Evolutionary conservation across 495 filamentous ascomycete species (phyloP).

Genomic region (Daldinia caldariorum): DNA sequence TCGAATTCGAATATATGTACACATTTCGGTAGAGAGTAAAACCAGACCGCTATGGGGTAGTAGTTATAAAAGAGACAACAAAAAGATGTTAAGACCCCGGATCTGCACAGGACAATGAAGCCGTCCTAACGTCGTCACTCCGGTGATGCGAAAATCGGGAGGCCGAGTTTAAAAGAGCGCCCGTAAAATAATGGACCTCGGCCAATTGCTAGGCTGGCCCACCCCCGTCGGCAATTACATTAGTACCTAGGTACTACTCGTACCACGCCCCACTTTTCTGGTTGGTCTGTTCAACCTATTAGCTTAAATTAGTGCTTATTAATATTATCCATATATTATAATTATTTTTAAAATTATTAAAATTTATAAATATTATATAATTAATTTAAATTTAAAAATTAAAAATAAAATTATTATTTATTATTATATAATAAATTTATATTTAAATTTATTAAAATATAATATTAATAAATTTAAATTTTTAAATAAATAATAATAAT

Average conservation of each 20-base stretch:
- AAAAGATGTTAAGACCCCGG: conserved; percentile 11
- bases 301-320: too few species aligned
- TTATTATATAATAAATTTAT: too few species aligned
- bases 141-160: conserved; percentile 37
- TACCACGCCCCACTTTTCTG: too few species aligned
- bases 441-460: too few species aligned
- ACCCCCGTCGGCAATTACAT: conserved; percentile 31
- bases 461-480: too few species aligned
- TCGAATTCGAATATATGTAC: conserved; percentile 13
- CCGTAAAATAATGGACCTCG: conserved; percentile 41
- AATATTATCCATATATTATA: too few species aligned
- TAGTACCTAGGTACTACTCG: conserved; percentile 7
- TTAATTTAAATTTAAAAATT: too few species aligned
- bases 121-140: conserved; percentile 36
- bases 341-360: too few species aligned
- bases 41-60: neutral
- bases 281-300: too few species aligned
- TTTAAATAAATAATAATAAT: too few species aligned
- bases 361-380: too few species aligned
- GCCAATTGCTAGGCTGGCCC: conserved; percentile 29
- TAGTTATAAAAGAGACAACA: neutral
- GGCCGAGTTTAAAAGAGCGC: conserved; percentile 40
- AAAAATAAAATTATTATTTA: too few species aligned
- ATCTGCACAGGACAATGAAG: conserved; percentile 30
- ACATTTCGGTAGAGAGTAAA: conserved; percentile 23